Percentiles rank a stretch among this genome's conserved stretches.
Conservation (phyloP, 805 yeast genomes). For the Lachancea dasiensis region DNA sequence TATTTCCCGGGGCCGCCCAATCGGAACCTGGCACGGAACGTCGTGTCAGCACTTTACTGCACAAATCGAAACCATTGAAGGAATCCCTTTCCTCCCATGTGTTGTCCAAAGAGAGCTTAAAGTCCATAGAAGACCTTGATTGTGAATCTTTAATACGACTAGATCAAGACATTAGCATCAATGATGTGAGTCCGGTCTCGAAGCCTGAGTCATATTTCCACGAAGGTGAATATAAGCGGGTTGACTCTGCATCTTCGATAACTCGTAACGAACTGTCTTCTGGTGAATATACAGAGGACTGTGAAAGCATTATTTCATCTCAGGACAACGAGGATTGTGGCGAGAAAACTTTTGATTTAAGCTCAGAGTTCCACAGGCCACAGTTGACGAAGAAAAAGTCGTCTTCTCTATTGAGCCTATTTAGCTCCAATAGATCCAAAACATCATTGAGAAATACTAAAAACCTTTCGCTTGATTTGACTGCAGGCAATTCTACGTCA, state of each 20-base stretch:
- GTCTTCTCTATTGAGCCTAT: constrained; percentile 26
- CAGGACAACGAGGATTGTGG: constrained; percentile 1
- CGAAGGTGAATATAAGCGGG: constrained; percentile 13
- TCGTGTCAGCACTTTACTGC: constrained; percentile 9
- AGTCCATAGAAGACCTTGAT: constrained; percentile 21
- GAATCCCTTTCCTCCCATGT: constrained; percentile 11
- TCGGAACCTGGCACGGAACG: neutral
- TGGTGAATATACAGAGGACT: constrained; percentile 11
- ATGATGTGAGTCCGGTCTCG: constrained; percentile 5
- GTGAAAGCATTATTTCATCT: constrained; percentile 20
- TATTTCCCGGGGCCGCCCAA: constrained; percentile 3
- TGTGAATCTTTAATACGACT: constrained; percentile 24
- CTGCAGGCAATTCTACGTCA: constrained; percentile 5
- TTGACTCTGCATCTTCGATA: constrained; percentile 15
- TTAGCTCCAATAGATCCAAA: constrained; percentile 15
- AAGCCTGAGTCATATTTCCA: constrained; percentile 3
- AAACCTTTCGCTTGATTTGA: constrained; percentile 11
- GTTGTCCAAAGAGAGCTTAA: constrained; percentile 10
- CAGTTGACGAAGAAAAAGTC: constrained; percentile 17
- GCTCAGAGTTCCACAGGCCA: constrained; percentile 11
- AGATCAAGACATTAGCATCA: constrained; percentile 21
- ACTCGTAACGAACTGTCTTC: constrained; percentile 11
- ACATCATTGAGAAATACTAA: constrained; percentile 13
- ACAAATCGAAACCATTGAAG: constrained; percentile 21
- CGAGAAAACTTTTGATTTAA: constrained; percentile 5